Percentiles rank a stretch among this genome's conserved stretches.
Conservation (phyloP, 306 rosid species). For the Castanea crenata region DNA sequence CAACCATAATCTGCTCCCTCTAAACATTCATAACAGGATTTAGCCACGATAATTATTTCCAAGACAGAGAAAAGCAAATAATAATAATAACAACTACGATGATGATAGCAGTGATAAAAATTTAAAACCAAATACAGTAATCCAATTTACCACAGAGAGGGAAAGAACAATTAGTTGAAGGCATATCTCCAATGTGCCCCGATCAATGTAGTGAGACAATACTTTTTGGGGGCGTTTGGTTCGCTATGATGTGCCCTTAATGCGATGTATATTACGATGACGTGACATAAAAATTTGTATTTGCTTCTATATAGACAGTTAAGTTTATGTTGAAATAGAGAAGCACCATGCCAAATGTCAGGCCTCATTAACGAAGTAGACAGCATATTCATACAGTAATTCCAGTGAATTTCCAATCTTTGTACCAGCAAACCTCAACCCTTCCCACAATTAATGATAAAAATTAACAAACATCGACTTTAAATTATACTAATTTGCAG, state of each 20-base stretch:
- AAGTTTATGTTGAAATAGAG: constrained; percentile 20
- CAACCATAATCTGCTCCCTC: constrained; percentile 85
- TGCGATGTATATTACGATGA: too few relatives aligned
- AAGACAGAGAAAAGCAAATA: neutral
- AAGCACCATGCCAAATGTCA: constrained; percentile 25
- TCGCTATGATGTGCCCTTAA: rapidly evolving
- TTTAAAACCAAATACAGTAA: constrained; percentile 4
- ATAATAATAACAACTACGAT: neutral
- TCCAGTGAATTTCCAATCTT: constrained; percentile 79
- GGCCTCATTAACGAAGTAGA: constrained; percentile 86
- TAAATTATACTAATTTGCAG: constrained; percentile 7
- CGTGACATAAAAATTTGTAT: neutral
- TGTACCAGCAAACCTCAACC: constrained; percentile 91
- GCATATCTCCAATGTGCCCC: constrained; percentile 86
- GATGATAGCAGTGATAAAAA: neutral
- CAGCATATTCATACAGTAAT: constrained; percentile 73
- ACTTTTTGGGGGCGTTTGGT: constrained; percentile 40
- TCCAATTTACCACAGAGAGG: constrained; percentile 70
- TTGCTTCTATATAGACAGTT: constrained; percentile 5
- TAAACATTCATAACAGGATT: constrained; percentile 31
- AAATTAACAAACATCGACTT: constrained; percentile 8
- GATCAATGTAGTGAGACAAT: constrained; percentile 76
- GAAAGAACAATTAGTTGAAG: constrained; percentile 91
- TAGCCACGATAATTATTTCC: constrained; percentile 8
- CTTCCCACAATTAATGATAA: constrained; percentile 39